Evolutionary conservation across 345 rosid genomes (phyloP), one percentile per base, ranked within the genome.

Genomic region (Citrus reticulata): DNA sequence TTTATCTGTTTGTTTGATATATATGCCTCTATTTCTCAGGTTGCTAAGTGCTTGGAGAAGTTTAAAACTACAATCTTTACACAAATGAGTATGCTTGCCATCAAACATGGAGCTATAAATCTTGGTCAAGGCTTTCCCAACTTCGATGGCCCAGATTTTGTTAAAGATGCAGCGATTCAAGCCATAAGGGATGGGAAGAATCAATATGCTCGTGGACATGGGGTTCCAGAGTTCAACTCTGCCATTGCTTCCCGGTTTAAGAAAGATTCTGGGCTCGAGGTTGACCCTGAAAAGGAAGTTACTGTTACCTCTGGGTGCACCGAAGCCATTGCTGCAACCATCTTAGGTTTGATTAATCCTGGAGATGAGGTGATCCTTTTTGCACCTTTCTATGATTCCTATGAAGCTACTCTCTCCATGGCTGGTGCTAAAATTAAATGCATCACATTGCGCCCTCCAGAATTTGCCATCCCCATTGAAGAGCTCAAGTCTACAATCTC

Each of bases 91-190:
- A 83, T 76, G 46, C 94, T 96, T 62, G 97, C 97, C 58, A 78
- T 85, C 78, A 94, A 93, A 83, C 92, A 92, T 74, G 95, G 98
- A 72, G 99, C 98, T 9, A 90, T 96, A 76, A 96, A 96, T 64
- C 85, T 96, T 40, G 98, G 99, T 46, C 99, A 96, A 84, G 98
- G 98, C 69, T 96, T 96, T 78, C 99, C 99, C 20, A 94, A 93
- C 85, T 96, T 96, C 65, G 99, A 94, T 70, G 98, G 98, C 77
- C 98, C 98, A 25, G 98, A 94, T 27, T 96, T 96, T 83, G 93
- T 96, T 19, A 93, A 96, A 84, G 97, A 94, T 78, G 97, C 93
- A 11, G 99, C 98, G 7, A 89, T 96, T 78, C 95, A 91, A 82
- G 99, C 99, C 49, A 87, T 96, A 62, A 89, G 68, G 84, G 97